Evolutionary conservation across 441 rosid genomes (phyloP), one percentile per base, ranked within the genome.

Genomic region (Raphanus hybrid): DNA sequence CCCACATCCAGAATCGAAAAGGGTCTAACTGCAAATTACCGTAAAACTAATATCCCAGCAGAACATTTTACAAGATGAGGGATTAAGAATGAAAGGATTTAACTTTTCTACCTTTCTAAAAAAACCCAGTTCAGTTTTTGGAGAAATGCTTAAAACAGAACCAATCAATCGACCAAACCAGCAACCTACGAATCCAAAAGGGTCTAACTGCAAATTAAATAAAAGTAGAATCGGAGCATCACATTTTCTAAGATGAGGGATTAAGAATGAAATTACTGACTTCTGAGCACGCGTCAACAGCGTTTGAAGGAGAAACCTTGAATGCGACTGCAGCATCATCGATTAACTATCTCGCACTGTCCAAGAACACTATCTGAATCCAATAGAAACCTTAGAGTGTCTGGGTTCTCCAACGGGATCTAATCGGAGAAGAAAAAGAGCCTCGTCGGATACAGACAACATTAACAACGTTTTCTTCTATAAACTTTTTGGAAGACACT

Each of bases 251-350:
- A 39, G 15, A 52, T 43, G 57, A 23, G 16, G 62, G 48, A 27
- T 32, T 57, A 34, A 57, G 65, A 11, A 64, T 15, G 59, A 64
- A 55, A 59, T 5, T 2, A 60, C 86, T 69, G 68, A 96, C 99
- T 89, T 90, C 8, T 89, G 91, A 34, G 89, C 83, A 29, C 97
- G 93, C 80, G 88, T 91, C 76, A 82, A 64, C 77, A 96, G 83
- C 74, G 90, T 89, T 75, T 37, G 34, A 74, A 91, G 94, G 72
- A 96, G 98, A 82, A 96, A 93, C 83, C 96, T 87, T 77, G 99
- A 96, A 80, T 92, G 96, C 39, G 98, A 81, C 79, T 91, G 94
- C 78, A 95, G 11, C 52, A 43, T 43, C 52, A 43, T 43, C 52
- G 14, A 1, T 43, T 43, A 1, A 11, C 6, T 43, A 45, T 26